A percentile compares a stretch with the other conserved stretches of the same genome.
These are phyloP conservation scores for Aureobasidium sp. DNA, from an alignment of 2,329 filamentous ascomycete genomes.

Conservation along the genomic window DNA sequence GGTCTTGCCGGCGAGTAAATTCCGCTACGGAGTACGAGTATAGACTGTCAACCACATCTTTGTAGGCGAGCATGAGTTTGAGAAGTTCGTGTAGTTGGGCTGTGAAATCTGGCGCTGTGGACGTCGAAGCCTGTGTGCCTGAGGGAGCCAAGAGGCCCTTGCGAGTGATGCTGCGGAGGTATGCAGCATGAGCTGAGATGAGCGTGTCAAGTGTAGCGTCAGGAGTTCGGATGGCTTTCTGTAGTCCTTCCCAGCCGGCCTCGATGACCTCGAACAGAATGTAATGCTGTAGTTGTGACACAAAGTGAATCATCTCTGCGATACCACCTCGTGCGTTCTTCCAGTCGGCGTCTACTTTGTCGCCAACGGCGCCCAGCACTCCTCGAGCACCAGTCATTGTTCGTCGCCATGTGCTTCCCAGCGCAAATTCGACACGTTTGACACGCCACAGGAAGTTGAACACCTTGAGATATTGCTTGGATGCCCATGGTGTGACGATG, in stretches of 20 bases:
- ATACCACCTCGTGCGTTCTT: slow-evolving; percentile 81
- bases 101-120: slow-evolving; percentile 56
- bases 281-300: slow-evolving; percentile 95
- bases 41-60: slow-evolving; percentile 85
- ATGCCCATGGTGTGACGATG: slow-evolving; percentile 91
- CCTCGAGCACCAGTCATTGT: slow-evolving; percentile 92
- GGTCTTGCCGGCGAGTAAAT: slow-evolving; percentile 85
- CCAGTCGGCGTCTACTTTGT: slow-evolving; percentile 54
- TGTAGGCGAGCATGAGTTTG: slow-evolving; percentile 88
- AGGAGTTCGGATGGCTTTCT: slow-evolving; percentile 66
- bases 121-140: slow-evolving; percentile 23
- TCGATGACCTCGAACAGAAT: slow-evolving; percentile 98
- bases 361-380: slow-evolving; percentile 72
- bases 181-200: slow-evolving; percentile 82
- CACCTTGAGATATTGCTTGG: slow-evolving; percentile 93
- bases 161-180: slow-evolving; percentile 88
- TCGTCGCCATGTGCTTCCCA: slow-evolving; percentile 84
- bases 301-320: slow-evolving; percentile 97
- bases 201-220: slow-evolving; percentile 91
- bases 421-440: slow-evolving; percentile 92
- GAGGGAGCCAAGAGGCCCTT: slow-evolving; percentile 69
- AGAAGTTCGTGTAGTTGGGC: slow-evolving; percentile 86
- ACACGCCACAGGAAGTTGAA: slow-evolving; percentile 99
- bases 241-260: slow-evolving; percentile 85
- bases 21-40: slow-evolving; percentile 94